Base-by-base conservation (phyloP, 148 eudicot genomes). In the Dianthus caryophyllus region DNA sequence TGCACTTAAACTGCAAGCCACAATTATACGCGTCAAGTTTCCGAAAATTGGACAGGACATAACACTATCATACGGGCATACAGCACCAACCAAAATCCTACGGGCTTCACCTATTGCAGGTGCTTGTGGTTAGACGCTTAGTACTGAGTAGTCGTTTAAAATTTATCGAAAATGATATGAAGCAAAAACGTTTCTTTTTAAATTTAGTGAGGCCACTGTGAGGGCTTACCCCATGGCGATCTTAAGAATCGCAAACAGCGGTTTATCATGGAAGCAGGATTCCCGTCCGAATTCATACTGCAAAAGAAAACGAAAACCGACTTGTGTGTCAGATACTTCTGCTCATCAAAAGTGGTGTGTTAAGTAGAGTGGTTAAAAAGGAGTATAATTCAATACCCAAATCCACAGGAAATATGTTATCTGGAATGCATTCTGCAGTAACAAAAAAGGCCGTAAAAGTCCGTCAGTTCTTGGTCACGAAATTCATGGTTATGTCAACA, bases 331-430 rank as follows among this genome's bases (percentile, higher is more conserved):
- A 48, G 41, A 58, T 47, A n/a, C 13, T 72, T 10, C 26, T n/a
- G 41, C 1, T 16, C 24, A 33, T n/a, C n/a, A n/a, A n/a, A n/a
- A n/a, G n/a, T n/a, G 39, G 18, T 14, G 30, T 13, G 11, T 14
- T 4, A 41, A 58, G 62, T 31, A 58, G n/a, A n/a, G n/a, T n/a
- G n/a, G n/a, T n/a, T n/a, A n/a, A n/a, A n/a, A n/a, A n/a, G n/a
- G n/a, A n/a, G n/a, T n/a, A 50, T 31, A 58, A 59, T 38, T 53
- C 38, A 60, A 78, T 90, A 94, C 98, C 96, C 81, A 76, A 75
- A 84, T 86, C 98, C 98, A 94, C 60, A 94, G 69, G 77, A 90
- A 84, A 70, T 90, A 94, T 20, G 96, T 90, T 29, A 94, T 68
- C 76, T 94, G 95, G 78, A 94, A 94, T 30, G 98, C 95, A 74